Conservation (phyloP, 2,329 filamentous ascomycete genomes). For the Juglanconis oblonga region DNA sequence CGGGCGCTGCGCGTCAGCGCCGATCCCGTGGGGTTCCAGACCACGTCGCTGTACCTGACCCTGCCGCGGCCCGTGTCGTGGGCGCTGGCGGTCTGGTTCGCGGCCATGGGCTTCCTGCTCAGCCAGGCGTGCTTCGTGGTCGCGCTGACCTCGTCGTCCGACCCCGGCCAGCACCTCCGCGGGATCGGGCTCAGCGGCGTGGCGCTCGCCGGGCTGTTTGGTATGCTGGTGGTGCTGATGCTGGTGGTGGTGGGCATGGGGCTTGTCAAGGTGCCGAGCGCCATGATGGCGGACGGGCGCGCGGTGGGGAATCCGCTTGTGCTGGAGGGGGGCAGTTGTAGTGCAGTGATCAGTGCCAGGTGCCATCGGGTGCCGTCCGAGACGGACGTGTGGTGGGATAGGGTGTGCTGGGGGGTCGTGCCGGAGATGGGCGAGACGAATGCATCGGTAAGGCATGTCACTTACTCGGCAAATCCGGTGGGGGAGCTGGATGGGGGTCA, state of each 20-base stretch:
- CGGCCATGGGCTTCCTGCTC: conserved; percentile 43
- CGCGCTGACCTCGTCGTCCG: conserved; percentile 10
- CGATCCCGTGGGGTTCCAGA: conserved; percentile 41
- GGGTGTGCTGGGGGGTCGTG: conserved; percentile 46
- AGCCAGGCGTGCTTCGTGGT: conserved; percentile 41
- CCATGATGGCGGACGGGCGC: conserved; percentile 32
- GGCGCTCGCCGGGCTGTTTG: conserved; percentile 40
- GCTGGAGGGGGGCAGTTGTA: conserved; percentile 46
- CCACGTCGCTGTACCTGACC: conserved; percentile 46
- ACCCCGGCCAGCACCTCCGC: conserved; percentile 17
- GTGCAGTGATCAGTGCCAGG: conserved; percentile 48
- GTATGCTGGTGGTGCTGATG: conserved; percentile 35
- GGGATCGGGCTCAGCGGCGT: conserved; percentile 41
- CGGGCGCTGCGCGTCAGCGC: conserved; percentile 43
- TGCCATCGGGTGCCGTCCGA: conserved; percentile 39
- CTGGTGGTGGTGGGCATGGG: conserved; percentile 36
- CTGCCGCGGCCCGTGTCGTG: conserved; percentile 45
- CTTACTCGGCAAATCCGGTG: conserved; percentile 38
- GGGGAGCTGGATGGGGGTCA: conserved; percentile 32
- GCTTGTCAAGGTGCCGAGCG: conserved; percentile 35
- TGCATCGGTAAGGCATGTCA: conserved; percentile 37
- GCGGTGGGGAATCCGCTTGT: conserved; percentile 47
- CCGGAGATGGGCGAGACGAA: conserved; percentile 33
- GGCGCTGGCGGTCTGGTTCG: conserved; percentile 42
- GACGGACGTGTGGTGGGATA: conserved; percentile 33